Base-by-base conservation (phyloP, 2,329 filamentous ascomycete species). In the Colletotrichum shisoi region DNA sequence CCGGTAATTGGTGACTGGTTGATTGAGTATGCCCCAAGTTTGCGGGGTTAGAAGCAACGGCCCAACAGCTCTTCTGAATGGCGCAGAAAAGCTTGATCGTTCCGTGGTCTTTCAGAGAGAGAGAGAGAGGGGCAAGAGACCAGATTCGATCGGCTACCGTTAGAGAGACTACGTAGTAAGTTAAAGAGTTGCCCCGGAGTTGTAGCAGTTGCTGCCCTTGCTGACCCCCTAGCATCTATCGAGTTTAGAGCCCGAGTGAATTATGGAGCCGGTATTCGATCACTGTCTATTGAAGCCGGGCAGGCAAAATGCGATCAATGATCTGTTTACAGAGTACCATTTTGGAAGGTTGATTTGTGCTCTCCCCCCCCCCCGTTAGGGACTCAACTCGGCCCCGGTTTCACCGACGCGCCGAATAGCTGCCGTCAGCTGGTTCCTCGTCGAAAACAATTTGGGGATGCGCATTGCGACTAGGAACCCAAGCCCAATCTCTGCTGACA, bases 301-400 rank as follows among this genome's bases (percentile, higher is more conserved):
- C 11, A 52, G 1, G 12, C n/a, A n/a, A 1, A 37, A 37, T 13
- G 31, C 37, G 11, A 12, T 21, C 12, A 17, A 4, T 4, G 19
- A 17, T 17, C 27, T 13, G 12, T 24, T 24, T 5, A 7, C n/a
- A n/a, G n/a, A n/a, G n/a, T n/a, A n/a, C 13, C 9, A 46, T 37
- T 57, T 11, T 4, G 9, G 31, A 21, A 21, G 31, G 27, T 15
- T 17, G 17, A 34, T 1, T 11, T 21, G n/a, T 21, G 31, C n/a
- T 6, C 24, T 8, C 24, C 5, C 2, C 6, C 4, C 24, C 5
- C 2, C 6, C 4, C 4, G 24, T 27, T 5, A 27, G 24, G 9
- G 27, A 37, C 19, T 34, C 15, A 9, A 27, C 31, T 57, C 56
- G 56, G 56, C 8, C 42, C 13, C n/a, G 13, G 39, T 57, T 57